Evolutionary conservation across 2,329 filamentous ascomycete genomes (phyloP).

Genomic region (Pseudogymnoascus sp.): DNA sequence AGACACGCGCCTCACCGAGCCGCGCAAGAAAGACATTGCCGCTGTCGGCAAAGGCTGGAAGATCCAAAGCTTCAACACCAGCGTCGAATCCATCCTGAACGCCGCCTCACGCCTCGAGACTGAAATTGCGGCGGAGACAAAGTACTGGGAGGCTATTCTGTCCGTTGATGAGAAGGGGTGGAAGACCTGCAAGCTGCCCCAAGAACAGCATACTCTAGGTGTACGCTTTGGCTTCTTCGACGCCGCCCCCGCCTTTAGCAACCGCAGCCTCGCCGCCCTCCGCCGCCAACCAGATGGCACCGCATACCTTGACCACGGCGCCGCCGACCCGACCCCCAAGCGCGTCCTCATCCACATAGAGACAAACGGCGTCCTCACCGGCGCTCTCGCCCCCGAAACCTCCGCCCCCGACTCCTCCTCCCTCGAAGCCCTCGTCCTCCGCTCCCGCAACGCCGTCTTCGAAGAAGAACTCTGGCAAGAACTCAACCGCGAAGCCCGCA

Average conservation of each 20-base stretch:
- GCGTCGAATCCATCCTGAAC: slow-evolving; percentile 63
- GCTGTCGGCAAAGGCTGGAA: slow-evolving; percentile 62
- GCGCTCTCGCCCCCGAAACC: slow-evolving; percentile 43
- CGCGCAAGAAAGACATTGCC: slow-evolving; percentile 47
- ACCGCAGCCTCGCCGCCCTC: slow-evolving; percentile 74
- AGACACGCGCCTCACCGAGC: slow-evolving; percentile 48
- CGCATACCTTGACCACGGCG: slow-evolving; percentile 59
- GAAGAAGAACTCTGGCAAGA: slow-evolving; percentile 88
- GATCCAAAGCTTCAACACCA: slow-evolving; percentile 64
- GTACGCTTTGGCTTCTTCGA: slow-evolving; percentile 88
- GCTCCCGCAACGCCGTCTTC: slow-evolving; percentile 70
- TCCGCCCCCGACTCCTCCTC: slow-evolving; percentile 47
- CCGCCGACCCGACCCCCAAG: slow-evolving; percentile 40
- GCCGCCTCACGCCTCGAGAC: slow-evolving; percentile 64
- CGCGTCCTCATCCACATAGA: slow-evolving; percentile 61
- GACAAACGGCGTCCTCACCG: slow-evolving; percentile 47
- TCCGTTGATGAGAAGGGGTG: slow-evolving; percentile 76
- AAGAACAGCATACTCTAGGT: slow-evolving; percentile 64
- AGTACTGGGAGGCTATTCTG: slow-evolving; percentile 83
- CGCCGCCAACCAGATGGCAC: slow-evolving; percentile 65
- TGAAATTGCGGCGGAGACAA: slow-evolving; percentile 71
- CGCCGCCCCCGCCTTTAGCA: slow-evolving; percentile 48
- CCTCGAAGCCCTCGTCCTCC: slow-evolving; percentile 60
- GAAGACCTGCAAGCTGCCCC: slow-evolving; percentile 70
- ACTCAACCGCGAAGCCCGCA: slow-evolving; percentile 70